These are phyloP conservation scores for Oryza officinalis DNA, from an alignment of 176 grass and related monocot species.

Conservation along the genomic window DNA sequence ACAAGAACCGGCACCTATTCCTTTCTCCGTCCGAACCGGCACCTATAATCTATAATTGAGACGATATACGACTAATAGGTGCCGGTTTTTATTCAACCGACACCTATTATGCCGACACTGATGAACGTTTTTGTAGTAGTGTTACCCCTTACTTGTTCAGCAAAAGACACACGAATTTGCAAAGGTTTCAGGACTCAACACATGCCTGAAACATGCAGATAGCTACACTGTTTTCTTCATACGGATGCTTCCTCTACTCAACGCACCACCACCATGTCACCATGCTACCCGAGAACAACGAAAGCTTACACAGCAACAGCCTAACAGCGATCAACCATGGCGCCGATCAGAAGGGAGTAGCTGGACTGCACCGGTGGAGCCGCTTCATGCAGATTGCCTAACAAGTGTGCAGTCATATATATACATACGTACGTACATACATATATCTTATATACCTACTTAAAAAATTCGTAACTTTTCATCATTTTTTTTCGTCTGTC, in stretches of 20 bases:
- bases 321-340: not conserved
- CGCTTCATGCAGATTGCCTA: slow-evolving; percentile 40
- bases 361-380: not conserved
- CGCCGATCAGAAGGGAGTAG: not conserved
- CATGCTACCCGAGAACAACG: not conserved
- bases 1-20: too few relatives aligned
- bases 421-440: too few relatives aligned
- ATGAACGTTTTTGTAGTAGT: too few relatives aligned
- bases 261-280: not conserved
- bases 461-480: too few relatives aligned
- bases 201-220: slow-evolving; percentile 27
- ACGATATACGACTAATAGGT: too few relatives aligned
- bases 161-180: not conserved
- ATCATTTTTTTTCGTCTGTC: too few relatives aligned
- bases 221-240: slow-evolving; percentile 40
- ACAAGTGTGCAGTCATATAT: slow-evolving; percentile 34
- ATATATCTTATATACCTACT: too few relatives aligned
- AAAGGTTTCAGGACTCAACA: not conserved
- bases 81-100: too few relatives aligned
- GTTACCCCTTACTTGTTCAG: slow-evolving; percentile 12
- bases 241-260: slow-evolving; percentile 40
- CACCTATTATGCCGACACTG: too few relatives aligned
- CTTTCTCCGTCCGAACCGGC: too few relatives aligned
- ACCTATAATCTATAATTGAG: too few relatives aligned
- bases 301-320: not conserved